Evolutionary conservation across 257 asterid genomes (phyloP).

Genomic region (Voacanga thouarsii): DNA sequence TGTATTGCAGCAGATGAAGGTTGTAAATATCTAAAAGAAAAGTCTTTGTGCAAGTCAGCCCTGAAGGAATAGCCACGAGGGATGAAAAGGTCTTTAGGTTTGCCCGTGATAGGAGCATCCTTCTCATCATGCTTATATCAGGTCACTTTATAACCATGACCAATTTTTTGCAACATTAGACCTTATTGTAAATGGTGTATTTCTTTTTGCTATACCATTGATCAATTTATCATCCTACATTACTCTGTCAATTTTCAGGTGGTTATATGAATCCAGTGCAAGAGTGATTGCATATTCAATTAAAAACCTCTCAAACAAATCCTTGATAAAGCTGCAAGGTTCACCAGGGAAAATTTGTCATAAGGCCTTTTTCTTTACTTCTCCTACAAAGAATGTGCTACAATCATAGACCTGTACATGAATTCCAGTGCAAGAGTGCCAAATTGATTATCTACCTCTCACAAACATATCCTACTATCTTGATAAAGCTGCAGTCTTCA

Average conservation of each 20-base stretch:
- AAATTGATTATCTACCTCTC: constrained; percentile 57
- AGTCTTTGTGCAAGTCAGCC: constrained; percentile 58
- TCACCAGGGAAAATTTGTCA: constrained; percentile 16
- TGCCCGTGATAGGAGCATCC: constrained; percentile 63
- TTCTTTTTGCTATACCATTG: neutral
- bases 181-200: neutral
- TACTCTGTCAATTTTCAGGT: constrained; percentile 38
- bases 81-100: constrained; percentile 81
- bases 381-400: neutral
- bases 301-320: constrained; percentile 59
- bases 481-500: constrained; percentile 39
- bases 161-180: neutral
- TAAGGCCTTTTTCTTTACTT: neutral
- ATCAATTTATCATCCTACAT: neutral
- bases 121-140: constrained; percentile 93
- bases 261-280: constrained; percentile 96
- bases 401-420: neutral
- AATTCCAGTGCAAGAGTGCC: constrained; percentile 66
- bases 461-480: constrained; percentile 30
- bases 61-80: constrained; percentile 71
- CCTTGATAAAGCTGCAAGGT: constrained; percentile 52
- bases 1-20: neutral
- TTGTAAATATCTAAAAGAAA: constrained; percentile 6
- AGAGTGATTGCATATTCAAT: constrained; percentile 86
- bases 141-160: constrained; percentile 31